These are phyloP conservation scores for Collybiopsis confluens DNA, from an alignment of 768 basidiomycete species.

Conservation along the genomic window DNA sequence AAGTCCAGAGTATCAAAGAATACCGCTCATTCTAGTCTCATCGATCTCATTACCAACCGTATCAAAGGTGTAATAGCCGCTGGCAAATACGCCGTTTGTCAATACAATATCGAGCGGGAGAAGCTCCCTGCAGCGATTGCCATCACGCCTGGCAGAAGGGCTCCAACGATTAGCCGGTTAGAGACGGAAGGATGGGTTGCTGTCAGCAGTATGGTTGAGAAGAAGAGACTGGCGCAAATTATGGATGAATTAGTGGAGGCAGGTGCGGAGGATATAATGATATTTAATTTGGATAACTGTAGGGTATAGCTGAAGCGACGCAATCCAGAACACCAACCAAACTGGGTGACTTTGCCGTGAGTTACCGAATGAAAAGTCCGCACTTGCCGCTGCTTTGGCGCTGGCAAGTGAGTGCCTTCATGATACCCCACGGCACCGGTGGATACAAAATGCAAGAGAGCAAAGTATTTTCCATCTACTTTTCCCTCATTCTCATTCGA, in stretches of 20 bases:
- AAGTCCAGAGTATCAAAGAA: constrained; percentile 65
- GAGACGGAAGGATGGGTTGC: constrained; percentile 88
- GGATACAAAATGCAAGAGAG: no score
- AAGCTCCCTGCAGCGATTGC: constrained; percentile 54
- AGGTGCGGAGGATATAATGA: constrained; percentile 89
- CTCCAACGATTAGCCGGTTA: constrained; percentile 81
- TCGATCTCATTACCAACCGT: constrained; percentile 77
- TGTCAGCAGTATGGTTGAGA: constrained; percentile 90
- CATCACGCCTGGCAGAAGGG: constrained; percentile 86
- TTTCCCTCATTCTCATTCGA: no score
- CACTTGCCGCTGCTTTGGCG: no score
- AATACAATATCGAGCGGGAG: constrained; percentile 83
- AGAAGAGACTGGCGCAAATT: constrained; percentile 67
- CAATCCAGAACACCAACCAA: no score
- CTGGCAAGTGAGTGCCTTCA: no score
- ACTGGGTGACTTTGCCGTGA: no score
- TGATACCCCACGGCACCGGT: no score
- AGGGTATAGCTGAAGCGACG: constrained; percentile 51
- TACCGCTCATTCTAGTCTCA: constrained; percentile 58
- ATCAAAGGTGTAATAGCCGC: constrained; percentile 92
- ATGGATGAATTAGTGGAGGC: constrained; percentile 85
- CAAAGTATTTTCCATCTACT: no score
- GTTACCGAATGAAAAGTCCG: no score
- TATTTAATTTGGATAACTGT: constrained; percentile 91
- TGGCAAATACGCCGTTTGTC: constrained; percentile 80